phyloP scores from a whole-genome alignment of 345 rosid genomes.

The Adansonia digitata region DNA sequence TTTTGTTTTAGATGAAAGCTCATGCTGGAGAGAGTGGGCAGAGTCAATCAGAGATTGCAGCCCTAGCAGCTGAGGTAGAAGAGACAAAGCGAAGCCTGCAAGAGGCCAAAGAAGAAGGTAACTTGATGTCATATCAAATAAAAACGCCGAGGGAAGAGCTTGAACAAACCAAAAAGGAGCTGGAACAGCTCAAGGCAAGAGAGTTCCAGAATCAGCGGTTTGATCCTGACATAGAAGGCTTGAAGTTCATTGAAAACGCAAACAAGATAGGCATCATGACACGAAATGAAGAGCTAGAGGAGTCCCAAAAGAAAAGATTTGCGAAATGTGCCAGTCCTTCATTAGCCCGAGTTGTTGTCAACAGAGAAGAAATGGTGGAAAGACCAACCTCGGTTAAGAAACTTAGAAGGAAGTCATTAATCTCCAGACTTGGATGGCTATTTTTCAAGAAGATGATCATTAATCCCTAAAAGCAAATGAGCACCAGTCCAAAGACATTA shows the following conservation, averaged over 20 bases:
- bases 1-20: constrained; percentile 19
- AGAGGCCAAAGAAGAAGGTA: constrained; percentile 39
- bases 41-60: constrained; percentile 22
- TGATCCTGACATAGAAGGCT: constrained; percentile 38
- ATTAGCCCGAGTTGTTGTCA: constrained; percentile 32
- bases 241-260: constrained; percentile 39
- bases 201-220: constrained; percentile 19
- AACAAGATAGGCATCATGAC: constrained; percentile 15
- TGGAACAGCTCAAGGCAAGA: constrained; percentile 25
- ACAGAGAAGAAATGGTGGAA: constrained; percentile 22
- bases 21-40: constrained; percentile 18
- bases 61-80: constrained; percentile 44
- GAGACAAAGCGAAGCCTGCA: constrained; percentile 44
- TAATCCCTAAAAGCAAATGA: neutral
- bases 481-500: neutral
- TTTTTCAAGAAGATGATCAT: constrained; percentile 22
- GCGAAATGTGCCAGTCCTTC: constrained; percentile 63
- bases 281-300: constrained; percentile 25
- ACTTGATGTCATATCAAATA: constrained; percentile 26
- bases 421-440: constrained; percentile 46
- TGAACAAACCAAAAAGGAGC: constrained; percentile 37
- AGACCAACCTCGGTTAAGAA: constrained; percentile 28
- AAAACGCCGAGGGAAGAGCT: constrained; percentile 43
- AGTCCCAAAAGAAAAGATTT: constrained; percentile 44
- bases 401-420: constrained; percentile 35